Base-by-base conservation (phyloP, 169 alveolate species). In the Plasmodium falciparum region DNA sequence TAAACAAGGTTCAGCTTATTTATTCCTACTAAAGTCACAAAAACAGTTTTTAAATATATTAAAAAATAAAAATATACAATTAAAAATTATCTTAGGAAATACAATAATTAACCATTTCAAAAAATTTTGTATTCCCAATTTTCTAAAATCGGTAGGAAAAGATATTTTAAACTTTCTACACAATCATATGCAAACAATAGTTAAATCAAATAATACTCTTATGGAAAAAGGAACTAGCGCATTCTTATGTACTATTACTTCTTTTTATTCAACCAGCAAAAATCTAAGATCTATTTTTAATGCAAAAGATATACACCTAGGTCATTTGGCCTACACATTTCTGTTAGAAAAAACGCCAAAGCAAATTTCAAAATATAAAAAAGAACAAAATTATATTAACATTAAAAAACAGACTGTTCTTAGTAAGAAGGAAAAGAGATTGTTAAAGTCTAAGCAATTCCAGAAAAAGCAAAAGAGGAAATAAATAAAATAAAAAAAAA, bases 1-100 rank as follows among this genome's bases (percentile, higher is more conserved):
- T 15, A 93, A 93, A 8, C 83, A 73, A n/a, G 96, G 96, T 0
- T 61, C 86, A 24, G 92, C 95, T n/a, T 71, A 91, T 45, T 49
- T 94, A 63, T 65, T 94, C 58, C 69, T 94, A 8, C 54, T 93
- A 49, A 88, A 70, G 3, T 91, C 88, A 62, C 96, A 94, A 72
- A 63, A 73, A 39, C 67, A 71, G 26, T 88, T 73, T 47, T 15
- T 65, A 1, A 75, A 72, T 8, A 17, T 65, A 1, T 33, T 73
- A 20, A 61, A 73, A 45, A 71, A 56, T n/a, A 75, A 66, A 26
- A 71, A 88, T 13, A 75, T 74, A 13, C 17, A 24, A 12, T 52
- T 76, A 43, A 76, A 76, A 52, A 65, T 15, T 0, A 63, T 76
- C 2, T 17, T 7, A 26, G 74, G 89, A 0, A 69, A 76, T 29